These are phyloP conservation scores for Mycena alexandri DNA, from an alignment of 768 basidiomycete genomes.

Conservation along the genomic window DNA sequence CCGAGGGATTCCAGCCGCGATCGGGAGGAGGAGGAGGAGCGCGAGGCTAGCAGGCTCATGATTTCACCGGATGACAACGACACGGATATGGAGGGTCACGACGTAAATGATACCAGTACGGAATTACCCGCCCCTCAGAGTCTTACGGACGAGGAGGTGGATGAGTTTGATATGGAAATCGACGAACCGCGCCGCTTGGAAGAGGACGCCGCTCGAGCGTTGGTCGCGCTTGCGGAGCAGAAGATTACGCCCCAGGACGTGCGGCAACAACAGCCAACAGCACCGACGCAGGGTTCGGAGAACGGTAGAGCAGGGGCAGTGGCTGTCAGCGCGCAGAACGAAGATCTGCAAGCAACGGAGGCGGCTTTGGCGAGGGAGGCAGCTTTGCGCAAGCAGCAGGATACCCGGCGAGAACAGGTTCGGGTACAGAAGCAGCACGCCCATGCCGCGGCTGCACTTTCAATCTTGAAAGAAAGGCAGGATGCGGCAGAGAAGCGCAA, in stretches of 20 bases:
- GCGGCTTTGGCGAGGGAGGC: constrained; percentile 43
- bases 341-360: constrained; percentile 40
- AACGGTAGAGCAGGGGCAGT: constrained; percentile 7
- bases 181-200: constrained; percentile 23
- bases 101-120: constrained; percentile 1
- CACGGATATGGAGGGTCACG: constrained; percentile 8
- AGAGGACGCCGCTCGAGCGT: constrained; percentile 27
- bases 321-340: neutral
- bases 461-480: constrained; percentile 45
- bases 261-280: neutral
- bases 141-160: neutral
- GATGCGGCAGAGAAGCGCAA: constrained; percentile 38
- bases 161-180: constrained; percentile 6
- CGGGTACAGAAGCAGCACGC: constrained; percentile 47
- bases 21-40: constrained; percentile 26
- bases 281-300: neutral
- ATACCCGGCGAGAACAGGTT: constrained; percentile 46
- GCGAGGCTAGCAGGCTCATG: constrained; percentile 23
- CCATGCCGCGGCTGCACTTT: constrained; percentile 43
- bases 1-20: constrained; percentile 10
- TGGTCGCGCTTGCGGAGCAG: constrained; percentile 31
- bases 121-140: neutral
- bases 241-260: neutral
- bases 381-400: constrained; percentile 48
- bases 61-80: constrained; percentile 17